Evolutionary conservation across 805 yeast genomes (phyloP).

Genomic region (Metschnikowia continentalis): DNA sequence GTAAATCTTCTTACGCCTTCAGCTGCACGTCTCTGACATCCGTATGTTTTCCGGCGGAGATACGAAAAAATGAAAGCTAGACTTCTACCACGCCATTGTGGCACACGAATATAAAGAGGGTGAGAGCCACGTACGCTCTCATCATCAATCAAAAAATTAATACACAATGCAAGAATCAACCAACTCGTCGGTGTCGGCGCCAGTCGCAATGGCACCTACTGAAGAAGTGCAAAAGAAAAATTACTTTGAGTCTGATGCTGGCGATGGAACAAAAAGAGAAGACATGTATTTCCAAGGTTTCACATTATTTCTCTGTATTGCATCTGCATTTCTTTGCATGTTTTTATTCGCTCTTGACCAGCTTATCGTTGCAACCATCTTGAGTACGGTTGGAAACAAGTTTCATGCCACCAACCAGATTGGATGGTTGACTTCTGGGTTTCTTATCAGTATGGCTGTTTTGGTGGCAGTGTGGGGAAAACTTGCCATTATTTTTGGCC

Average conservation of each 20-base stretch:
- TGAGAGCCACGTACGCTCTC: neutral
- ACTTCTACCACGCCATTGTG: neutral
- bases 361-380: constrained; percentile 34
- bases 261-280: constrained; percentile 38
- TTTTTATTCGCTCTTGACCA: constrained; percentile 38
- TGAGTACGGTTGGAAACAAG: constrained; percentile 33
- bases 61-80: neutral
- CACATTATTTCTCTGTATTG: constrained; percentile 22
- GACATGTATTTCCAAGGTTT: constrained; percentile 34
- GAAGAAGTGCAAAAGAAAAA: constrained; percentile 1
- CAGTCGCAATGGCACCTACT: neutral
- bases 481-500: constrained; percentile 33
- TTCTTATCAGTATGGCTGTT: constrained; percentile 31
- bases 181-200: neutral
- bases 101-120: neutral
- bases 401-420: constrained; percentile 31
- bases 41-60: neutral
- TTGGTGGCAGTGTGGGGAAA: constrained; percentile 37
- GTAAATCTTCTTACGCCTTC: neutral
- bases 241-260: constrained; percentile 39
- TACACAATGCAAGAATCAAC: neutral
- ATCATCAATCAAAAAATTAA: neutral
- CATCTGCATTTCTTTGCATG: constrained; percentile 27
- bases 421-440: constrained; percentile 40
- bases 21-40: neutral